Conservation (phyloP, 2,329 filamentous ascomycete species). For the Fusarium solani-melongenae region DNA sequence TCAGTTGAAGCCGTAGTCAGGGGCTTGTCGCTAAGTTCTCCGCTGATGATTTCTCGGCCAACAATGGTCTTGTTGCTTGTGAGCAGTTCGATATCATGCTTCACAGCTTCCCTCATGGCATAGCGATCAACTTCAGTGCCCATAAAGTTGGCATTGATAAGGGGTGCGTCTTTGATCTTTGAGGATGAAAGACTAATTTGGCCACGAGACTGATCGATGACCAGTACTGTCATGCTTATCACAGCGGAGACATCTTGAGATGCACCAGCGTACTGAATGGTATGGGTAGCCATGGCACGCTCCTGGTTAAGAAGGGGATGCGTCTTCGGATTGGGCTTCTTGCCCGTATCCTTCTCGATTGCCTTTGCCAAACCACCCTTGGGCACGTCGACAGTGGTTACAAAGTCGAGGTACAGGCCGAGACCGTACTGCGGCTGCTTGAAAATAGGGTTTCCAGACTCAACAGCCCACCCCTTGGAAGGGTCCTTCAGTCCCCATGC, state of each 20-base stretch:
- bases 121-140: neutral
- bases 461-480: neutral
- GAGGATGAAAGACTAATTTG: neutral
- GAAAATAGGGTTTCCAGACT: neutral
- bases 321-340: neutral
- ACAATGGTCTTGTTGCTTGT: neutral
- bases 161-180: neutral
- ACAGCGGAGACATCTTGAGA: neutral
- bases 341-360: neutral
- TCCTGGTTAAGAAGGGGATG: neutral
- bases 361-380: neutral
- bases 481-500: neutral
- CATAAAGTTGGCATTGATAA: neutral
- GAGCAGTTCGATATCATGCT: neutral
- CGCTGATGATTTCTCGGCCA: neutral
- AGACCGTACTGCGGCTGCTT: neutral
- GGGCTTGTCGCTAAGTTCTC: neutral
- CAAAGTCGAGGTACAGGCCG: neutral
- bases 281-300: neutral
- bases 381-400: neutral
- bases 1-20: neutral
- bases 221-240: neutral
- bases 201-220: neutral
- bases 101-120: neutral
- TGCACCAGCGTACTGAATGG: neutral